Conservation (phyloP, 73 alveolate species). For the Stentor roeselii region DNA sequence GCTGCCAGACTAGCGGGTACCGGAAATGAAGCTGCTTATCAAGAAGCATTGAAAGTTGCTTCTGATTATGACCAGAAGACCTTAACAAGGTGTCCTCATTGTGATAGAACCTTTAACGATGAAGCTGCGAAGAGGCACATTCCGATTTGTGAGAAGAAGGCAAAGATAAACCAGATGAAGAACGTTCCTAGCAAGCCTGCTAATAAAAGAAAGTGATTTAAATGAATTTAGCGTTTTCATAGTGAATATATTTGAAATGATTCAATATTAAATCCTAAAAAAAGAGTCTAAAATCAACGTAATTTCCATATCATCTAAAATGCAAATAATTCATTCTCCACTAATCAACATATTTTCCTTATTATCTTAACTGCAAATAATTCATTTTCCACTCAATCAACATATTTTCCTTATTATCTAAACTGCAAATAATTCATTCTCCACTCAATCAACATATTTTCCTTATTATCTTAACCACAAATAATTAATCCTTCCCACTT, state of each 20-base stretch:
- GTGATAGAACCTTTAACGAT: slow-evolving; percentile 43
- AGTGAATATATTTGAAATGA: background rate
- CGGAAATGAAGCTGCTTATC: slow-evolving; percentile 14
- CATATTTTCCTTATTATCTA: too few relatives aligned
- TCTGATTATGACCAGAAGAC: background rate
- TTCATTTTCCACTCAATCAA: too few relatives aligned
- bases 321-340: too few relatives aligned
- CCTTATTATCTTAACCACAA: too few relatives aligned
- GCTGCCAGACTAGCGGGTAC: slow-evolving; percentile 47
- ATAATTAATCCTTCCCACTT: too few relatives aligned
- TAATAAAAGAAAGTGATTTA: background rate
- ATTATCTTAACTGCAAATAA: too few relatives aligned
- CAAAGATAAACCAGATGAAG: slow-evolving; percentile 19
- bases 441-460: too few relatives aligned
- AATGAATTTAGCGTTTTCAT: background rate
- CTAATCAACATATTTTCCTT: too few relatives aligned
- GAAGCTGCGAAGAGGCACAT: slow-evolving; percentile 53
- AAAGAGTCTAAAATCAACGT: too few relatives aligned
- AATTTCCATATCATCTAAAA: too few relatives aligned
- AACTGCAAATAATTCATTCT: too few relatives aligned
- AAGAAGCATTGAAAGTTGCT: background rate
- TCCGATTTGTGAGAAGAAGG: slow-evolving; percentile 40
- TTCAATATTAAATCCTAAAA: background rate
- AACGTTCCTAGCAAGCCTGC: slow-evolving; percentile 1
- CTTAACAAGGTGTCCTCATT: slow-evolving; percentile 33